Percentiles rank a stretch among this genome's conserved stretches.
Conservation (phyloP, 2,329 filamentous ascomycete species). For the Colletotrichum siamense region DNA sequence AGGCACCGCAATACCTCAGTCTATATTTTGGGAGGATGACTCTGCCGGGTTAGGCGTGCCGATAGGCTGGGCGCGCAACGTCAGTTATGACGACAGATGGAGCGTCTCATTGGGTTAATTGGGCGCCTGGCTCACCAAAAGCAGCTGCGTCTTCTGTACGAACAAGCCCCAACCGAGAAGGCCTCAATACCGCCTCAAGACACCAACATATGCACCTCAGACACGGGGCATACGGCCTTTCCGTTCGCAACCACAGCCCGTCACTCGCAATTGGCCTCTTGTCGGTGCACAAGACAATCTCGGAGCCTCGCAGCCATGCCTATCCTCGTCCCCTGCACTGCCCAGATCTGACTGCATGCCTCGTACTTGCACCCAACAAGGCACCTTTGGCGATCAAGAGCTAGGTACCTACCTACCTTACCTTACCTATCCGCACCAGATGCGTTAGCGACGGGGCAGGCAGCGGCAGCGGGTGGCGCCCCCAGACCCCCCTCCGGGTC, state of each 20-base stretch:
- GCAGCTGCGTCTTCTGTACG: neutral
- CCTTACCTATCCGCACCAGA: neutral
- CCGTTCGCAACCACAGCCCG: neutral
- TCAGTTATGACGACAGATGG: neutral
- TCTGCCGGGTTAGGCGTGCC: slow-evolving; percentile 2
- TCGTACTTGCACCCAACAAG: neutral
- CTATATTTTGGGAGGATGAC: neutral
- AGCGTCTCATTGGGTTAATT: neutral
- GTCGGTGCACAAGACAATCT: neutral
- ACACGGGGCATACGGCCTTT: neutral
- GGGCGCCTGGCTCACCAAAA: neutral
- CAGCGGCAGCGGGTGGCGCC: slow-evolving; percentile 17
- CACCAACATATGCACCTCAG: neutral
- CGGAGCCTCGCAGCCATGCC: neutral
- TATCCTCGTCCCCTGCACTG: slow-evolving; percentile 1
- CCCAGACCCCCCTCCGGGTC: neutral
- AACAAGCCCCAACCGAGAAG: neutral
- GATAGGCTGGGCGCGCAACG: slow-evolving; percentile 13
- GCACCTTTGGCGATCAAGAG: neutral
- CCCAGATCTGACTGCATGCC: slow-evolving; percentile 16
- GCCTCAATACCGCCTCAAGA: neutral
- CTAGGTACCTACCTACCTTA: neutral
- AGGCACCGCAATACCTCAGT: neutral
- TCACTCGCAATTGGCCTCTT: neutral
- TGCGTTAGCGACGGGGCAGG: neutral